Conservation (phyloP, 1,284 basidiomycete genomes). For the Prillingera fragicola region DNA sequence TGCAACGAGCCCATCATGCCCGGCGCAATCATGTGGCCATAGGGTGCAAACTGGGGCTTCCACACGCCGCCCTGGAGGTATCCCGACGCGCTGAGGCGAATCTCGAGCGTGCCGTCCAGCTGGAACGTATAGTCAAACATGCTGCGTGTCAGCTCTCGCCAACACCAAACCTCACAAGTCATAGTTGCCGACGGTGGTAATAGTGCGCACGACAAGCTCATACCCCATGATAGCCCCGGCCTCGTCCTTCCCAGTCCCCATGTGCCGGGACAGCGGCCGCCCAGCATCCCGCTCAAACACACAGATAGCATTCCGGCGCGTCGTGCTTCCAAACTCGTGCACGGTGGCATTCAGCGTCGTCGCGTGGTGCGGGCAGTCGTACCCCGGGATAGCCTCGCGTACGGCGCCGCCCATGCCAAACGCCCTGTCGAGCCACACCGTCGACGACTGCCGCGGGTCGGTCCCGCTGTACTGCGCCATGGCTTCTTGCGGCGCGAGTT, state of each 20-base stretch:
- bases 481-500: constrained; percentile 53
- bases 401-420: constrained; percentile 61
- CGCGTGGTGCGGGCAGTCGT: constrained; percentile 62
- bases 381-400: constrained; percentile 57
- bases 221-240: constrained; percentile 56
- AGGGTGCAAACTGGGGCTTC: constrained; percentile 52
- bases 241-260: constrained; percentile 21
- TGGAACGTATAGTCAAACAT: constrained; percentile 62
- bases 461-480: constrained; percentile 62
- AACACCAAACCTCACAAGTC: constrained; percentile 34
- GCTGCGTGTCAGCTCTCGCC: constrained; percentile 13
- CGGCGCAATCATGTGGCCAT: constrained; percentile 56
- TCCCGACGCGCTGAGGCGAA: constrained; percentile 60
- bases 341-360: constrained; percentile 58
- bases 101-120: constrained; percentile 62
- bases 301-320: constrained; percentile 56
- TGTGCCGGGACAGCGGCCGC: constrained; percentile 58
- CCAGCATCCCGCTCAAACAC: constrained; percentile 60
- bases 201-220: constrained; percentile 55
- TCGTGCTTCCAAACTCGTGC: constrained; percentile 51
- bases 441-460: constrained; percentile 60
- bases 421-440: constrained; percentile 61
- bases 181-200: constrained; percentile 59
- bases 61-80: constrained; percentile 62
- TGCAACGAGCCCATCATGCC: constrained; percentile 48